Base-by-base conservation (phyloP, 2,329 filamentous ascomycete genomes). In the Monosporascus sp. region DNA sequence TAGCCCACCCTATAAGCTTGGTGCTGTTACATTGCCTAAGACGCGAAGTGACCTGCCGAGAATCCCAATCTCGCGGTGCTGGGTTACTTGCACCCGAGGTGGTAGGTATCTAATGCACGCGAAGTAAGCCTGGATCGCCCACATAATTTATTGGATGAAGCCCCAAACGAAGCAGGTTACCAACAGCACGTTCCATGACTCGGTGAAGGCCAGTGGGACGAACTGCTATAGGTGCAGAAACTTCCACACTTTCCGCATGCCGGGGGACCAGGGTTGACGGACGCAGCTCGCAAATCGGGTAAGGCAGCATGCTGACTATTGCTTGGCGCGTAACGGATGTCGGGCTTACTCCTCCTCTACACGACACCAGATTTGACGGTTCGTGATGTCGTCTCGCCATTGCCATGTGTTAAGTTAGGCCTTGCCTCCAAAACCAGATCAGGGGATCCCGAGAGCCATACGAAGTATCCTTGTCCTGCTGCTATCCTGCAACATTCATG, bases 141-240 rank as follows among this genome's bases (percentile, higher is more conserved):
- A 41, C 53, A 52, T 53, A 53, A 52, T 53, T 52, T 51, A 55
- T 43, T 45, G 52, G 48, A 39, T 18, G 41, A 51, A 50, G 48
- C n/a, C 39, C 35, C 22, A 49, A 46, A 50, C 49, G 37, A 53
- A 50, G 43, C 49, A 50, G 45, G 6, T 22, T 20, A 9, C 25
- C 25, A 27, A 47, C 39, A 50, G 20, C 39, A 14, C 9, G 7
- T 20, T 43, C 2, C 18, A 20, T 22, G 39, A 20, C n/a, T 17
- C 18, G 37, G 37, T 11, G n/a, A n/a, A 11, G 39, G 17, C 22
- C 43, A 15, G 22, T 27, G n/a, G 18, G 17, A 50, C 48, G 49
- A 20, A 54, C 54, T 58, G 54, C 56, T 37, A 60, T 60, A 58
- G 57, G 57, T 56, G 57, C 55, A 55, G 49, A 58, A 58, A 56